Evolutionary conservation across 345 rosid genomes (phyloP), one percentile per base, ranked within the genome.

Genomic region (Clarkia xantiana): DNA sequence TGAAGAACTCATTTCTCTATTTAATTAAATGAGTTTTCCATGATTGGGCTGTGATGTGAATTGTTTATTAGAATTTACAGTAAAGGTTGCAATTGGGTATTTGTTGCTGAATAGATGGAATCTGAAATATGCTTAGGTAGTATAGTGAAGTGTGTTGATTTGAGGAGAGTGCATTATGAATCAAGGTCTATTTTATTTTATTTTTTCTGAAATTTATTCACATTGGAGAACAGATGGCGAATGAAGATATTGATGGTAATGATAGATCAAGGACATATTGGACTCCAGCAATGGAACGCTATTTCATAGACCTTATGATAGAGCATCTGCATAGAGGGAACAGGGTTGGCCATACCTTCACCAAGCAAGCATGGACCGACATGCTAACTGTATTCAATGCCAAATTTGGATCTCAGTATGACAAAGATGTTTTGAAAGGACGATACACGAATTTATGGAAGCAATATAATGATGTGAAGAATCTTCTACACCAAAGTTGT

Each of bases 211-310:
- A 18, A 18, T 40, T 17, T 29, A 53, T n/a, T n/a, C 8, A 29
- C 36, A 29, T 4, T 29, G 36, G 36, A 29, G 36, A 29, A 29
- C 36, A 29, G 36, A 29, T 29, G 36, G 36, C 6, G 36, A 29
- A 29, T 29, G 36, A 29, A 29, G 36, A 29, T 10, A 29, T 29
- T 29, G 36, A 29, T 29, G 36, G 76, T 54, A 81, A 60, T 63
- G 94, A 81, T 16, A 79, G 94, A 38, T 75, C 84, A 0, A 77
- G 91, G 69, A 84, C 82, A 47, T 84, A 77, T 54, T 84, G 96
- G 94, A 81, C 94, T 0, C 91, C 79, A 0, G 54, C 76, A 7
- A 88, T 81, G 97, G 94, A 88, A 62, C 82, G 88, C 0, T 88
- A 74, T 72, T 88, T 88, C 56, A 69, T 88, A 44, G 88, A 88